Percentiles rank a stretch among this genome's conserved stretches.
These are phyloP conservation scores for Phoma herbarum DNA, from an alignment of 2,329 filamentous ascomycete species.

Conservation along the genomic window DNA sequence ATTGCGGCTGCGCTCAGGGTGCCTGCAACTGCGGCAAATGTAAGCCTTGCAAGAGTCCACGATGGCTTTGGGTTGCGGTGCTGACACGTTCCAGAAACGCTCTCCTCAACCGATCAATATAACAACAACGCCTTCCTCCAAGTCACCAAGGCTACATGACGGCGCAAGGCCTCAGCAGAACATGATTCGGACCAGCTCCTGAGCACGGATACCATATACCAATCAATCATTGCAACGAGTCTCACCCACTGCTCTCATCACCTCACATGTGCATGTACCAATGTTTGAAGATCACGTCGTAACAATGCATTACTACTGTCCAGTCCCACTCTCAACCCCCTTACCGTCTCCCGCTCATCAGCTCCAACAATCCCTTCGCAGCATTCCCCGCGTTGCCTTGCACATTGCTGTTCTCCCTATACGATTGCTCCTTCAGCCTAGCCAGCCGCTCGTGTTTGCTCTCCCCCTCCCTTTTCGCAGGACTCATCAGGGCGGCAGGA, in stretches of 20 bases:
- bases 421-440: slow-evolving; percentile 40
- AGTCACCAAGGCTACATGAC: slow-evolving; percentile 7
- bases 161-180: slow-evolving; percentile 1
- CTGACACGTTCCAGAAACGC: slow-evolving; percentile 15
- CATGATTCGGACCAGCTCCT: slow-evolving; percentile 3
- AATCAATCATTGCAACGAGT: slow-evolving; percentile 15
- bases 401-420: slow-evolving; percentile 53
- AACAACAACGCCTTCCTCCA: slow-evolving; percentile 2
- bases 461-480: slow-evolving; percentile 17
- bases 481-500: slow-evolving; percentile 8
- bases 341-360: slow-evolving; percentile 49
- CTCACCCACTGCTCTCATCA: neutral
- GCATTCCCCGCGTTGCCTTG: slow-evolving; percentile 57
- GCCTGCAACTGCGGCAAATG: slow-evolving; percentile 43
- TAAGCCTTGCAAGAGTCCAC: neutral
- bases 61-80: neutral
- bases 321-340: neutral
- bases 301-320: slow-evolving; percentile 14
- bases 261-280: slow-evolving; percentile 6
- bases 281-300: slow-evolving; percentile 5
- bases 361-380: slow-evolving; percentile 62
- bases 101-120: neutral
- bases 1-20: slow-evolving; percentile 45
- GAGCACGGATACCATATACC: slow-evolving; percentile 6
- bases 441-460: slow-evolving; percentile 37